Conservation (phyloP, 2,329 filamentous ascomycete species). For the Teratosphaeria epicoccoides region DNA sequence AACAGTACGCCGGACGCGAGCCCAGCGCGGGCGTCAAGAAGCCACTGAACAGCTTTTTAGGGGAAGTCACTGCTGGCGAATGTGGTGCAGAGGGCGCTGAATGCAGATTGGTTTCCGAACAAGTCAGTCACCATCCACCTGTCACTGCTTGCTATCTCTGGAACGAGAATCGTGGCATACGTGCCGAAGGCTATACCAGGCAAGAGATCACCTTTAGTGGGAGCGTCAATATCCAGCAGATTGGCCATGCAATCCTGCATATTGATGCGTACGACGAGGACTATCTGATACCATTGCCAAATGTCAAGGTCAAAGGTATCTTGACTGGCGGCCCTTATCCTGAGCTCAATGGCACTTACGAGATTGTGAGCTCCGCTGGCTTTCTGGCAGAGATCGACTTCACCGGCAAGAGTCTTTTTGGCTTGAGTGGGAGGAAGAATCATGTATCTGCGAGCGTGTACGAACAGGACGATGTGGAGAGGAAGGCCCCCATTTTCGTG, state of each 20-base stretch:
- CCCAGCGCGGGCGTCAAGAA: conserved; percentile 38
- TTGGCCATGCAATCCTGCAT: conserved; percentile 35
- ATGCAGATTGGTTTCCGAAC: conserved; percentile 34
- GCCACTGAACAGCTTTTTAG: conserved; percentile 41
- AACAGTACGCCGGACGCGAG: conserved; percentile 38
- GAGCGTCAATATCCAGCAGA: conserved; percentile 36
- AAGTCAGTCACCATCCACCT: conserved; percentile 38
- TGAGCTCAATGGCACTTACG: conserved; percentile 32
- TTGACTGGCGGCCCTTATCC: conserved; percentile 35
- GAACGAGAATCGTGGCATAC: conserved; percentile 34
- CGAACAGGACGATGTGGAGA: conserved; percentile 20
- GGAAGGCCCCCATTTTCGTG: conserved; percentile 27
- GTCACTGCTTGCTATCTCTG: conserved; percentile 39
- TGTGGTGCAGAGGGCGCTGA: conserved; percentile 28
- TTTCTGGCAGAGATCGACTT: conserved; percentile 35
- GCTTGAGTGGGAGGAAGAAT: conserved; percentile 33
- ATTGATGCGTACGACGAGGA: conserved; percentile 35
- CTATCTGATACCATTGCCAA: conserved; percentile 36
- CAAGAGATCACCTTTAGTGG: conserved; percentile 39
- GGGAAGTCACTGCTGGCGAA: conserved; percentile 37
- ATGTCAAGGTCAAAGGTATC: conserved; percentile 37
- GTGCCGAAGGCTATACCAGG: conserved; percentile 36
- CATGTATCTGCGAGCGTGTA: conserved; percentile 30
- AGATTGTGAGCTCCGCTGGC: conserved; percentile 32
- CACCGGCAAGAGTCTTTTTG: conserved; percentile 32